A percentile compares a stretch with the other conserved stretches of the same genome.
Evolutionary conservation across 495 filamentous ascomycete species (phyloP).

Genomic region (Talaromyces thailandensis): DNA sequence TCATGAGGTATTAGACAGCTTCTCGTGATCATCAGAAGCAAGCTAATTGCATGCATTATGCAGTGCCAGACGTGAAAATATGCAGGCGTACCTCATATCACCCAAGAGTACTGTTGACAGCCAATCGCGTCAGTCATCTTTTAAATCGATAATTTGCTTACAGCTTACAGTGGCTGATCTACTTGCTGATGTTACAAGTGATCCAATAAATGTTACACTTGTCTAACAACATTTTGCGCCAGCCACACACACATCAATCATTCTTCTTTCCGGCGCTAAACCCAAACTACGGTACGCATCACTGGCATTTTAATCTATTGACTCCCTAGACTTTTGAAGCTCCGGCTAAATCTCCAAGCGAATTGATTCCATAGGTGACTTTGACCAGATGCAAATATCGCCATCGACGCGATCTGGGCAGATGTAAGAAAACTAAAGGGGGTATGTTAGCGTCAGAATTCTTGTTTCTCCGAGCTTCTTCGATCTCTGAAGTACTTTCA

Average conservation of each 20-base stretch:
- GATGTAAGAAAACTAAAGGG: not conserved
- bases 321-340: not conserved
- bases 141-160: not conserved
- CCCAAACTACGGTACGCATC: not conserved
- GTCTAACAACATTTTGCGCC: not conserved
- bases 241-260: not conserved
- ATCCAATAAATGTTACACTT: not conserved
- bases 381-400: not conserved
- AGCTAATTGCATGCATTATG: not conserved
- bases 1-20: not conserved
- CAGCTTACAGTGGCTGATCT: not conserved
- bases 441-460: not conserved
- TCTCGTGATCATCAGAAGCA: not conserved
- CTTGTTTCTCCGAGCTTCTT: not conserved
- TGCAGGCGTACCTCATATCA: not conserved
- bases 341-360: not conserved
- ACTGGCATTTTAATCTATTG: not conserved
- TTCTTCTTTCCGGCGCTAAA: not conserved
- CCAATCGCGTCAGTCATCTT: not conserved
- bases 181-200: not conserved
- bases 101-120: not conserved
- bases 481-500: not conserved
- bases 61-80: not conserved
- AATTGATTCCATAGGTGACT: not conserved
- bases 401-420: not conserved